Percentiles rank a stretch among this genome's conserved stretches.
phyloP scores from a whole-genome alignment of 257 asterid genomes.

The Przewalskia tangutica region DNA sequence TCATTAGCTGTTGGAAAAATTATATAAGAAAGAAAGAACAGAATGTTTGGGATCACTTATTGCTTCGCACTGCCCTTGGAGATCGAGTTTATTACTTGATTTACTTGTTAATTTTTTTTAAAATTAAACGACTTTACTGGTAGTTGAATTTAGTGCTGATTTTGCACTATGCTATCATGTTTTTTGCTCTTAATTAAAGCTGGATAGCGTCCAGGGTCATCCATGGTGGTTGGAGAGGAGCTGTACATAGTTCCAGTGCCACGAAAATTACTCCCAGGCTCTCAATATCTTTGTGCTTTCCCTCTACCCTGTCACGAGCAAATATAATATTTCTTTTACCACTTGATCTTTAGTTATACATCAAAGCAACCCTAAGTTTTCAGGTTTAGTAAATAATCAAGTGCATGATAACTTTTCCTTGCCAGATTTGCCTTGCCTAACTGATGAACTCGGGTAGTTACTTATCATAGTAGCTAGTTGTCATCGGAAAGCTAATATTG shows the following conservation, averaged over 20 bases:
- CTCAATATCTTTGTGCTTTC: neutral
- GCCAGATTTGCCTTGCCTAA: conserved; percentile 78
- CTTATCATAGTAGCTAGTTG: neutral
- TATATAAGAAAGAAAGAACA: neutral
- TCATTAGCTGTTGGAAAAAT: neutral
- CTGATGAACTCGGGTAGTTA: conserved; percentile 66
- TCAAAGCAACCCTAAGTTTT: conserved; percentile 72
- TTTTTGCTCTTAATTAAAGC: neutral
- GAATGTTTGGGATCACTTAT: neutral
- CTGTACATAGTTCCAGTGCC: neutral
- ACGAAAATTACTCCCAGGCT: neutral
- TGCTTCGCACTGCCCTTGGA: neutral
- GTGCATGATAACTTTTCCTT: conserved; percentile 79
- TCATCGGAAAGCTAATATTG: neutral
- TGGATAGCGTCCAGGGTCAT: neutral
- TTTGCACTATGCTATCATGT: neutral
- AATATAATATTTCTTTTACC: neutral
- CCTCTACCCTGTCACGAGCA: neutral
- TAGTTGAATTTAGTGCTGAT: conserved; percentile 11
- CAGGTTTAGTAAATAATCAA: conserved; percentile 56
- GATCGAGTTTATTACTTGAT: neutral
- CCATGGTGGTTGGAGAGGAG: neutral
- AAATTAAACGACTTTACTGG: neutral
- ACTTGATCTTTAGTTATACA: conserved; percentile 48
- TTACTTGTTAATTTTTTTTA: neutral